Evolutionary conservation across 2,329 filamentous ascomycete species (phyloP), one percentile per base, ranked within the genome.

Genomic region (Colletotrichum trifolii): DNA sequence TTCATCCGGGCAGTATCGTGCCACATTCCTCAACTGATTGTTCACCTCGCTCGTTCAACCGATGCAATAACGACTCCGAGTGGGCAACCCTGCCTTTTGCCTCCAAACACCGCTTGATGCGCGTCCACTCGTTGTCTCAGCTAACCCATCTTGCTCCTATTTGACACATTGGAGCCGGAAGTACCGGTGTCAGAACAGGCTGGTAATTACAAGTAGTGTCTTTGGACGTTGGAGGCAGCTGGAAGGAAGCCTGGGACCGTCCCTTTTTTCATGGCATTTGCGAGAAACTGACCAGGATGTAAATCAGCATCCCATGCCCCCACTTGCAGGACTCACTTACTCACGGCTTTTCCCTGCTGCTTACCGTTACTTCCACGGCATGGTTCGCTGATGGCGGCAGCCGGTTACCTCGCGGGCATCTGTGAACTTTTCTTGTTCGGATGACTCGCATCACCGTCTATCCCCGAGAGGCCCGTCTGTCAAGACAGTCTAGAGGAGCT

Each of bases 371-470:
- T 17, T 36, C 15, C 36, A 35, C 33, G 38, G 8, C 46, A 17
- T 36, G 11, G n/a, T 13, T 40, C 43, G 25, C 25, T 52, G 25
- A 25, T 25, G 35, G 35, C 46, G 47, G 36, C 46, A 47, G 40
- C 42, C 36, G 36, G 36, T 33, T 33, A 48, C n/a, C 46, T 43
- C 48, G 49, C 48, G 52, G 39, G 47, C 36, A n/a, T 56, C 52
- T 53, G 25, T 34, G 25, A 25, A 5, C 25, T 55, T 38, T 13
- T 13, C 15, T 53, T 43, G 35, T 57, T 57, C 47, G 38, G 53
- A 66, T 63, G 47, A 45, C 52, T 66, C 58, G 63, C 53, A 63
- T 62, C 58, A n/a, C 42, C 47, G 11, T 42, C 58, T 38, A 39
- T 6, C 62, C 35, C 13, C 39, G 15, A 42, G 43, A 42, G 39